Evolutionary conservation across 805 yeast genomes (phyloP).

Genomic region (Myxozyma vanderwaltii): DNA sequence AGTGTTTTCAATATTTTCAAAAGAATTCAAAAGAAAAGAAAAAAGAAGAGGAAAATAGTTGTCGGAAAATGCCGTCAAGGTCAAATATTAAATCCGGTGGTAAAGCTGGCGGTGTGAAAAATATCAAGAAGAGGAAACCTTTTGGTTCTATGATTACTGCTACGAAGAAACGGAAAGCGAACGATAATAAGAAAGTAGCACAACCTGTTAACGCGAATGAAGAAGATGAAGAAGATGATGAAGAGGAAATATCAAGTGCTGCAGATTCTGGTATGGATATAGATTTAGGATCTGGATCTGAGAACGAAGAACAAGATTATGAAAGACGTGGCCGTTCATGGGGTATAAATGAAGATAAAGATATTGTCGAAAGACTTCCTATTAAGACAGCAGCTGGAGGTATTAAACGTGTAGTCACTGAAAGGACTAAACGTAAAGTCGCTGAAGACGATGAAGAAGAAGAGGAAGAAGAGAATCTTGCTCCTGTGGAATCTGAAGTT

Average conservation of each 20-base stretch:
- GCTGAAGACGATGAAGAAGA: constrained; percentile 35
- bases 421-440: constrained; percentile 21
- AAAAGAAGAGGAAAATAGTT: no score
- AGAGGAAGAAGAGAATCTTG: constrained; percentile 39
- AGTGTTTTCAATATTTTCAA: no score
- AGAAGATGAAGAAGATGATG: constrained; percentile 1
- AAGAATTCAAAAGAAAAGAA: no score
- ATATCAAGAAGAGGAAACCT: constrained; percentile 1
- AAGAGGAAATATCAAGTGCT: neutral
- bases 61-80: neutral
- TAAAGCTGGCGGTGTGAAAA: neutral
- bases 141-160: neutral
- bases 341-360: constrained; percentile 42
- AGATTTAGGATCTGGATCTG: constrained; percentile 38
- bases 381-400: constrained; percentile 72
- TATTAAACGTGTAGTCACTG: constrained; percentile 61
- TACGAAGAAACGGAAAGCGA: neutral
- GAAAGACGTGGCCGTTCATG: constrained; percentile 70
- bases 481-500: constrained; percentile 40
- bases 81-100: neutral
- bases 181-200: neutral
- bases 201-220: neutral
- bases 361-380: constrained; percentile 71
- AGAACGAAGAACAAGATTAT: constrained; percentile 76
- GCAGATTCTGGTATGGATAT: constrained; percentile 1